Conservation (phyloP, 257 asterid genomes). For the Solanum chmielewskii region DNA sequence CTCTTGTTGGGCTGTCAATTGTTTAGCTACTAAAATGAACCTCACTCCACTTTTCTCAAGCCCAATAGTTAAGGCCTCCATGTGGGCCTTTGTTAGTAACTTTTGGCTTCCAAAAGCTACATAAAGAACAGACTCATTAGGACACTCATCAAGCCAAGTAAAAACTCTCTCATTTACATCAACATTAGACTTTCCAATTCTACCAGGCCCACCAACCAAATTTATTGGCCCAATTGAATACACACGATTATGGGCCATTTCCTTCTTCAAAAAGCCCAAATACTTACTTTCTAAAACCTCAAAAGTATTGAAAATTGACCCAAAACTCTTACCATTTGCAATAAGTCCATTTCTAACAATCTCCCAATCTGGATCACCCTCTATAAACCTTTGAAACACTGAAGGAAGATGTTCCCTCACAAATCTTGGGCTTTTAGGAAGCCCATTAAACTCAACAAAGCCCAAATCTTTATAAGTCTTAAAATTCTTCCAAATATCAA, state of each 20-base stretch:
- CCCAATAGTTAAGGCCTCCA: conserved; percentile 50
- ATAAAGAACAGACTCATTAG: conserved; percentile 44
- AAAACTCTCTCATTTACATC: neutral
- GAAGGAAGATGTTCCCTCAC: conserved; percentile 38
- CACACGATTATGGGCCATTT: conserved; percentile 29
- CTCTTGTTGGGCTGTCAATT: conserved; percentile 31
- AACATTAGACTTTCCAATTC: neutral
- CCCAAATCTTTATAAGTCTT: neutral
- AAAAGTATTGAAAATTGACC: conserved; percentile 32
- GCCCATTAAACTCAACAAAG: conserved; percentile 18
- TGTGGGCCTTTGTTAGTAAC: conserved; percentile 36
- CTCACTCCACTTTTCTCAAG: conserved; percentile 50
- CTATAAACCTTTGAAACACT: conserved; percentile 27
- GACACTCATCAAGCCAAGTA: conserved; percentile 40
- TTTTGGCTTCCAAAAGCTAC: conserved; percentile 74
- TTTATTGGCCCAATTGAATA: conserved; percentile 49
- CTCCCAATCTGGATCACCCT: conserved; percentile 7
- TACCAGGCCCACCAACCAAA: conserved; percentile 12
- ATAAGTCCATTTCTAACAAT: conserved; percentile 19
- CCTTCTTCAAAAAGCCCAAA: conserved; percentile 17
- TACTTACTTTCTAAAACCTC: conserved; percentile 39
- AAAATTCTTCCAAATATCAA: conserved; percentile 19
- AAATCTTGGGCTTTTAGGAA: conserved; percentile 41
- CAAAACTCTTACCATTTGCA: conserved; percentile 48
- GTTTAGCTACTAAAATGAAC: conserved; percentile 45